A percentile compares a stretch with the other conserved stretches of the same genome.
Evolutionary conservation across 176 grass and related monocot genomes (phyloP).

Genomic region (Cenchrus americanus): DNA sequence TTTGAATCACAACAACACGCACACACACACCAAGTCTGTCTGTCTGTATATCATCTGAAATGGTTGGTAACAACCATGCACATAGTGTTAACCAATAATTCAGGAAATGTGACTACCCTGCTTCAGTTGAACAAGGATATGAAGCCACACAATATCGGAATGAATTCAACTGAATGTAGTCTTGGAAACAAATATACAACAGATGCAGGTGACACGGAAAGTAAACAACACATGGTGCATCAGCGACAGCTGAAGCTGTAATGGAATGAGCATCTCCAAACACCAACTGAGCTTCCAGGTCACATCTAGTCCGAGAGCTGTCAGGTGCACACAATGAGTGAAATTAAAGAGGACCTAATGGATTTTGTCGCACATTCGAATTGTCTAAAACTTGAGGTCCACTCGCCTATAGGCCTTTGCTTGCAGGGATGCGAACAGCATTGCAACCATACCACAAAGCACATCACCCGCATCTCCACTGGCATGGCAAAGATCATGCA

Average conservation of each 20-base stretch:
- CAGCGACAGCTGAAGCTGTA: neutral
- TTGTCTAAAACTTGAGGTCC: constrained; percentile 5
- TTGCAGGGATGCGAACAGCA: neutral
- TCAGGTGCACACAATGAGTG: too few relatives aligned
- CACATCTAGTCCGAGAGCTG: neutral
- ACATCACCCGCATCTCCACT: constrained; percentile 15
- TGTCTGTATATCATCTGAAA: neutral
- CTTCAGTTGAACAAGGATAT: constrained; percentile 36
- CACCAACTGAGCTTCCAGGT: neutral
- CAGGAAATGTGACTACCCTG: neutral
- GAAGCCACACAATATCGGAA: neutral
- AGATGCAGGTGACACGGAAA: neutral
- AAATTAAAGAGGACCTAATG: constrained; percentile 2
- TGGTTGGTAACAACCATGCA: neutral
- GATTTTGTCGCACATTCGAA: neutral
- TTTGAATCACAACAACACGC: neutral
- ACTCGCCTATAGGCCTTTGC: neutral
- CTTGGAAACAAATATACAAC: constrained; percentile 31
- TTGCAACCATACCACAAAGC: neutral
- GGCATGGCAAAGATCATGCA: constrained; percentile 20
- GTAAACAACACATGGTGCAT: neutral
- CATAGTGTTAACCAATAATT: neutral
- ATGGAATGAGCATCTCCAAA: neutral
- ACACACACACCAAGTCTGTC: neutral
- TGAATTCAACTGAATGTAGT: neutral